Evolutionary conservation across 2,329 filamentous ascomycete genomes (phyloP), one percentile per base, ranked within the genome.

Genomic region (Fusarium udum): DNA sequence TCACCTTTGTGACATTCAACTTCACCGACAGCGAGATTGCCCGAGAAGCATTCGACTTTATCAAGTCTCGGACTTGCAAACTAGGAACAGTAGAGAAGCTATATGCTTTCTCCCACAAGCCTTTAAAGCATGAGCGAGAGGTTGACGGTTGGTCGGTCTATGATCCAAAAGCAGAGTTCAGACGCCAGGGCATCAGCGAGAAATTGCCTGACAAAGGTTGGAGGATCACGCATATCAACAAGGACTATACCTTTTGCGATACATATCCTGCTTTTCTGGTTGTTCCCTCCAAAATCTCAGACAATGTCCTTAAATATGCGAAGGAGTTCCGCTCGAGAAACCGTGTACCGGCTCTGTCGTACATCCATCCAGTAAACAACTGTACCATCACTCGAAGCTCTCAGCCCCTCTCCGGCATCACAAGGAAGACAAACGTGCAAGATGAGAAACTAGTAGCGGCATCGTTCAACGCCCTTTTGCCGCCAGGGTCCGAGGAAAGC

Each of bases 301-400:
- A 99, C 82, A 98, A 96, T 79, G 95, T 95, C 53, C 89, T 99
- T 56, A 97, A 97, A 79, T 97, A 99, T 80, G 96, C 95, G 32
- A 93, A 92, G 67, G 90, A 91, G 71, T 98, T 97, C 83, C 92
- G 96, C 58, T 98, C 96, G 2, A 90, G 95, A 67, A 91, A 92
- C 72, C 92, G 96, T 68, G 95, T 99, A 81, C 96, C 96, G 4
- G 93, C 92, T 7, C 85, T 99, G 43, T 95, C 95, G 28, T 99
- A 99, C 82, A 90, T 98, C n/a, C 96, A 99, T 81, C 94, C 94
- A 1, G 87, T 98, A 77, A 99, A 98, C 81, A 97, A 97, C 80
- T 98, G 96, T 82, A 96, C 95, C 31, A 97, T 99, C 73, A 98
- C 95, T 4, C 89, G 96, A 79, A 97, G 95, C 79, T 97, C 95